phyloP scores from a whole-genome alignment of 2,329 filamentous ascomycete genomes.

The Cordyceps militaris region DNA sequence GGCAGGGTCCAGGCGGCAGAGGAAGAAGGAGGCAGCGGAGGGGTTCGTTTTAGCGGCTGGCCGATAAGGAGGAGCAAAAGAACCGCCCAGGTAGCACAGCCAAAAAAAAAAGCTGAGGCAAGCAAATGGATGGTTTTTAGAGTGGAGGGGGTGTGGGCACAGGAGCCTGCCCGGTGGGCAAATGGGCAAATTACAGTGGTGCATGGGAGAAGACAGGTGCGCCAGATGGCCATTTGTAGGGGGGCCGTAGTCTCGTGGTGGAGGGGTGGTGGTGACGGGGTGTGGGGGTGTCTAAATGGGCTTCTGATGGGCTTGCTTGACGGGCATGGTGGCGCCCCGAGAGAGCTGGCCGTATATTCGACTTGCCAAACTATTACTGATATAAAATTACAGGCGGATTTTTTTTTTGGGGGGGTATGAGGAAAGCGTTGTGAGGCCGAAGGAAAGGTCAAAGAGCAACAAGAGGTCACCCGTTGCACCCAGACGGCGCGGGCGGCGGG shows the following conservation, averaged over 20 bases:
- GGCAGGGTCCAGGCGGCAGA: slow-evolving; percentile 9
- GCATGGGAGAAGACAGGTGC: neutral
- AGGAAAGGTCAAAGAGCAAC: no score
- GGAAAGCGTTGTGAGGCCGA: no score
- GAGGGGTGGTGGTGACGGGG: neutral
- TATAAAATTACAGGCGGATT: neutral
- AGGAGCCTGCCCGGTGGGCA: neutral
- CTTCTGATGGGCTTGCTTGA: neutral
- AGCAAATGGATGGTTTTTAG: neutral
- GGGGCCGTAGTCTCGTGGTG: neutral
- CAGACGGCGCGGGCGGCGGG: slow-evolving; percentile 1
- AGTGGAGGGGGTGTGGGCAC: neutral
- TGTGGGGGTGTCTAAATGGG: neutral
- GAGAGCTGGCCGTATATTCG: neutral
- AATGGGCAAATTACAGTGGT: slow-evolving; percentile 11
- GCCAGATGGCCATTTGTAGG: neutral
- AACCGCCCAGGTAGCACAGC: neutral
- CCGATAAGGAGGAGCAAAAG: slow-evolving; percentile 8
- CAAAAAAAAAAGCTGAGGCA: neutral
- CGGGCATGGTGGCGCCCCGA: neutral
- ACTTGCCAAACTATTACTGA: neutral
- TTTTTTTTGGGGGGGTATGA: no score
- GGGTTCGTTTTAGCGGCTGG: slow-evolving; percentile 11
- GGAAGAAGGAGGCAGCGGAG: slow-evolving; percentile 8
- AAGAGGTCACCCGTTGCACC: neutral